phyloP scores from a whole-genome alignment of 2,329 filamentous ascomycete genomes.

The Pseudocercospora cruenta region DNA sequence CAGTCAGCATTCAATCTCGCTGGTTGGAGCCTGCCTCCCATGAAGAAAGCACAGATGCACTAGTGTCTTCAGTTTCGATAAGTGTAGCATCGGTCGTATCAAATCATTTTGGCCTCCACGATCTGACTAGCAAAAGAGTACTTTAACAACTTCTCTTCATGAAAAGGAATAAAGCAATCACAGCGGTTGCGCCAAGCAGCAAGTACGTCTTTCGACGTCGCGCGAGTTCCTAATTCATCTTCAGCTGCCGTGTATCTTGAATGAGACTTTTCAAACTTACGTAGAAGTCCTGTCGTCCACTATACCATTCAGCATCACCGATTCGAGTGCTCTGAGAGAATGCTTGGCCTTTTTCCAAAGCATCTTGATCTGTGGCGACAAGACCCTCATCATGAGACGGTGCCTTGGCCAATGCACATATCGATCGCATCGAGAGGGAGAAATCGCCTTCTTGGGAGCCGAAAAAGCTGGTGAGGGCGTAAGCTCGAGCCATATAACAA shows the following conservation, averaged over 20 bases:
- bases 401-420: slow-evolving; percentile 50
- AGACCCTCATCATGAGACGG: slow-evolving; percentile 17
- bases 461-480: slow-evolving; percentile 64
- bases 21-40: neutral
- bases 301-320: neutral
- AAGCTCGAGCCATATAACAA: neutral
- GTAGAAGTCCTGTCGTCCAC: neutral
- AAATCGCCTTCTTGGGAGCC: slow-evolving; percentile 73
- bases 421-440: slow-evolving; percentile 58
- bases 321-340: neutral
- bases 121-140: neutral
- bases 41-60: slow-evolving; percentile 1
- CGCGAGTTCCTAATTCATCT: neutral
- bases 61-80: neutral
- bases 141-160: neutral
- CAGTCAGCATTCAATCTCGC: slow-evolving; percentile 7
- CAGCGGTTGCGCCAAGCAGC: neutral
- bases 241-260: neutral
- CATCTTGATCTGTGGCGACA: neutral
- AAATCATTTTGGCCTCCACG: neutral
- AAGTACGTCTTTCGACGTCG: neutral
- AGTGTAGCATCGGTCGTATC: neutral
- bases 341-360: slow-evolving; percentile 23
- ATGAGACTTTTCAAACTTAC: neutral
- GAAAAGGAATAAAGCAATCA: neutral